phyloP scores from a whole-genome alignment of 129 eudicot species.

The Helianthus tuberosus region DNA sequence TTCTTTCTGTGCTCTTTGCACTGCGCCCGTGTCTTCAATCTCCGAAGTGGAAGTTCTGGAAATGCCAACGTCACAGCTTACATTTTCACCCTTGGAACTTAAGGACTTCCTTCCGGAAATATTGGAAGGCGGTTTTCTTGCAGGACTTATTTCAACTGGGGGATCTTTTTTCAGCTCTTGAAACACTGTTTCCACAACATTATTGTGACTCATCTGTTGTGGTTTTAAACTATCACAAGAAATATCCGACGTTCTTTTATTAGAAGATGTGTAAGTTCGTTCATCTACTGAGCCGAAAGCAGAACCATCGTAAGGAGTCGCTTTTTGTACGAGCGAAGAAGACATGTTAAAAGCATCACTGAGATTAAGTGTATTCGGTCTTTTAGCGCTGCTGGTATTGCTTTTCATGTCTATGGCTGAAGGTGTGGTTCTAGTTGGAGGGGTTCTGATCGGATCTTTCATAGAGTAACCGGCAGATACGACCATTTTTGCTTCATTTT shows the following conservation, averaged over 20 bases:
- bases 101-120: slow-evolving; percentile 8
- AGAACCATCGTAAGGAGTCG: slow-evolving; percentile 13
- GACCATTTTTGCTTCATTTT: slow-evolving; percentile 34
- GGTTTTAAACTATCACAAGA: slow-evolving; percentile 41
- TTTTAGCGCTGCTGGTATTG: slow-evolving; percentile 28
- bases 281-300: slow-evolving; percentile 26
- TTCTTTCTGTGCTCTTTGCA: slow-evolving; percentile 18
- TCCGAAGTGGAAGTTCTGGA: slow-evolving; percentile 21
- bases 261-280: slow-evolving; percentile 28
- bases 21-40: slow-evolving; percentile 20
- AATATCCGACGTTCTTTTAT: slow-evolving; percentile 45
- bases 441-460: slow-evolving; percentile 42
- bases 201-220: slow-evolving; percentile 29
- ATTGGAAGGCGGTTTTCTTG: slow-evolving; percentile 13
- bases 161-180: slow-evolving; percentile 18
- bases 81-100: slow-evolving; percentile 34
- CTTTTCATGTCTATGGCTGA: slow-evolving; percentile 28
- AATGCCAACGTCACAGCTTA: slow-evolving; percentile 13
- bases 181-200: slow-evolving; percentile 19
- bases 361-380: slow-evolving; percentile 25
- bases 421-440: slow-evolving; percentile 39
- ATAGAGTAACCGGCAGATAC: slow-evolving; percentile 25
- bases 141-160: slow-evolving; percentile 22
- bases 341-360: slow-evolving; percentile 29
- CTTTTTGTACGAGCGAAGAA: slow-evolving; percentile 29